phyloP scores from a whole-genome alignment of 2,329 filamentous ascomycete genomes.

The Cyphellophora europaea region DNA sequence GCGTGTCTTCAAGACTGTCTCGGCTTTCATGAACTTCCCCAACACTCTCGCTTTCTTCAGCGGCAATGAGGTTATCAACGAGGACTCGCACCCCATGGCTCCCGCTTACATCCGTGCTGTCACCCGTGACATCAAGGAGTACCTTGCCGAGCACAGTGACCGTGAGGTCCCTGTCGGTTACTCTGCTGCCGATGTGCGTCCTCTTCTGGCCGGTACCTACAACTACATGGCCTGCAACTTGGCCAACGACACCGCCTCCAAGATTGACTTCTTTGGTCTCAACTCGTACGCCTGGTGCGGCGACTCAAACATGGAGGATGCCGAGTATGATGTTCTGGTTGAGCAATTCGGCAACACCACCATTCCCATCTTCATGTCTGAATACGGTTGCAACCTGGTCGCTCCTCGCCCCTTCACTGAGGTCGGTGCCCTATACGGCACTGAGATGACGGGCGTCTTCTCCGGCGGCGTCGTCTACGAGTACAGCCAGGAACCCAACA shows the following conservation, averaged over 20 bases:
- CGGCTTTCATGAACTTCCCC: constrained; percentile 57
- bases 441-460: constrained; percentile 49
- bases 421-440: constrained; percentile 50
- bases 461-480: constrained; percentile 49
- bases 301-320: constrained; percentile 42
- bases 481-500: constrained; percentile 37
- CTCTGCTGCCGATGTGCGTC: constrained; percentile 55
- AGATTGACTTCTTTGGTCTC: constrained; percentile 56
- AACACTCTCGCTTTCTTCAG: constrained; percentile 60
- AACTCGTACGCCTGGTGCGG: constrained; percentile 65
- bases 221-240: constrained; percentile 52
- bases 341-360: constrained; percentile 49
- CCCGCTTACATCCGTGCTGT: constrained; percentile 54
- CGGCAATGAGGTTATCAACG: constrained; percentile 61
- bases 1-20: constrained; percentile 53
- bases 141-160: constrained; percentile 49
- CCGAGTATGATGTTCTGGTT: constrained; percentile 49
- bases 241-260: constrained; percentile 39
- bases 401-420: constrained; percentile 51
- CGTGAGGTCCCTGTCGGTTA: constrained; percentile 59
- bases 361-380: constrained; percentile 57
- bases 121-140: constrained; percentile 59
- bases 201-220: constrained; percentile 51
- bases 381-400: constrained; percentile 57
- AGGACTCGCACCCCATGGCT: constrained; percentile 43